Base-by-base conservation (phyloP, 2,329 filamentous ascomycete genomes). In the Ophiocordyceps robertsii region DNA sequence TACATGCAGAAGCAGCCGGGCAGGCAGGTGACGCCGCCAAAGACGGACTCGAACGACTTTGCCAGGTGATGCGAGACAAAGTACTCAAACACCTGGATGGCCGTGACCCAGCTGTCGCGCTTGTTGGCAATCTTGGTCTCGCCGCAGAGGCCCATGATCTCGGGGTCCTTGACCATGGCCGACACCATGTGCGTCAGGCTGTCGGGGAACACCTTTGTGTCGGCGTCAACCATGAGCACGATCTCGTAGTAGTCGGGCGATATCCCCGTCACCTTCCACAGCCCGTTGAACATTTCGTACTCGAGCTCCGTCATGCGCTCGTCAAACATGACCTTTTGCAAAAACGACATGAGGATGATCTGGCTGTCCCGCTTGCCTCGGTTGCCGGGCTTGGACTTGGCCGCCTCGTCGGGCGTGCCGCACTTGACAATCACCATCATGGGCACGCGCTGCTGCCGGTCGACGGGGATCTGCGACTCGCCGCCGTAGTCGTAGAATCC, bases 1-100 rank as follows among this genome's bases (percentile, higher is more conserved):
- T 98, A 98, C 93, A 98, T 98, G 73, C 88, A 95, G 80, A 98
- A 98, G 72, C 92, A 98, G 50, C 92, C 92, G 14, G 92, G 92
- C 53, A 98, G 72, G 73, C 92, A 98, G 49, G 92, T 98, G 47
- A 98, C 92, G 83, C 92, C 92, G 66, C 92, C 92, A 64, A 98
- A 98, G 51, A 95, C 84, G 1, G 89, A 95, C 64, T 98, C 92
- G 65, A 98, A 98, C 4, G 90, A 88, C 66, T 98, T 98, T 56
- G 89, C 79, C 55, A 93, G 75, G 62, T 98, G 93, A 63, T 98
- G 92, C 2, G 92, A 96, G 65, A 98, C 92, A 70, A 96, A 98
- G 69, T 96, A 95, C 70, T 98, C 92, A 57, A 98, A 98, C 27
- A 98, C 93, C 65, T 98, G 92, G 54, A 98, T 98, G 67, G 92